Evolutionary conservation across 345 rosid species (phyloP), one percentile per base, ranked within the genome.

Genomic region (Mangifera indica): DNA sequence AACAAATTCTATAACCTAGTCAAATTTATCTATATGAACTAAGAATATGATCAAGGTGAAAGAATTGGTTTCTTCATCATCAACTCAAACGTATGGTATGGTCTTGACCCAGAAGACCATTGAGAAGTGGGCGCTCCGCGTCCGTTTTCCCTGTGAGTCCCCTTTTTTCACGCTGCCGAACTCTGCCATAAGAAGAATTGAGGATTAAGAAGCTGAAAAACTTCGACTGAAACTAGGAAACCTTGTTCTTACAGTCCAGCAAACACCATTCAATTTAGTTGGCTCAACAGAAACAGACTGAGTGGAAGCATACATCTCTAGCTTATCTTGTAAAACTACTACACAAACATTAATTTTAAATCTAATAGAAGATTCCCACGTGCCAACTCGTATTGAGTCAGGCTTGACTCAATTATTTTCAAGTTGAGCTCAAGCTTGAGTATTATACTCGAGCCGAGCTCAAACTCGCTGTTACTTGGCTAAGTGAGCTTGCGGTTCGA

Each of bases 41-140:
- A 51, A 65, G 63, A 77, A 60, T 64, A 24, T 12, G 55, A 64
- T 68, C n/a, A 7, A 22, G 10, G 17, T 15, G 59, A 63, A 76
- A 7, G 70, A 68, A 48, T 66, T 52, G 44, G 24, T 46, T 72
- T 29, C 32, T 29, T 29, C 32, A 29, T 37, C 42, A 37, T 5
- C 8, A 37, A 37, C 42, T 37, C 34, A 14, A n/a, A 7, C 57
- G 24, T 22, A 62, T 29, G 32, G 32, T 29, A 3, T 49, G 53
- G 18, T 77, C 66, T 73, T 84, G 79, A 72, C 57, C 79, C 78
- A 88, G 77, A 69, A 90, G 92, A 76, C 91, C 87, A 37, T 82
- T 85, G 25, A 92, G 87, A 67, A 94, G 91, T 1, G 98, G 97
- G 58, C 86, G 88, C 69, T 85, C 82, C 24, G 74, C 84, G n/a